These are phyloP conservation scores for Solanum hybrid DNA, from an alignment of 305 asterid genomes.

Conservation along the genomic window DNA sequence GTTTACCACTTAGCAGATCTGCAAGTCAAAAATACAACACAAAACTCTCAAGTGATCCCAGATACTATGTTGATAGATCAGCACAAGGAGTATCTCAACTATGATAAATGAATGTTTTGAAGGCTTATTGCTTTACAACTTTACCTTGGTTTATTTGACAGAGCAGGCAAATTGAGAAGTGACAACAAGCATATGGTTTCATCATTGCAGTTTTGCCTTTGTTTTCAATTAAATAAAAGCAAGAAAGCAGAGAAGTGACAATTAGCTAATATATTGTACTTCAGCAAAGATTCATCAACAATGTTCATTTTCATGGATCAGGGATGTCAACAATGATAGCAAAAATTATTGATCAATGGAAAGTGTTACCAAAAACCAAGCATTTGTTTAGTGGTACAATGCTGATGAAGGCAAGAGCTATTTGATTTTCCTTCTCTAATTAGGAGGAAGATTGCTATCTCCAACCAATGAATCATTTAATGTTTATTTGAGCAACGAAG, in stretches of 20 bases:
- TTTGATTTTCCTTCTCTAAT: not conserved
- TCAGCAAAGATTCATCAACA: not conserved
- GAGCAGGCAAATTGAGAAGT: not conserved
- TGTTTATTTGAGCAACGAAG: not conserved
- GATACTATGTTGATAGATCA: not conserved
- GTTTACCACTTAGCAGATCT: not conserved
- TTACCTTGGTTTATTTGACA: not conserved
- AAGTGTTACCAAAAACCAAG: not conserved
- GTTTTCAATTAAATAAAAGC: not conserved
- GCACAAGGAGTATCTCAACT: not conserved
- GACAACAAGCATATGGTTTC: not conserved
- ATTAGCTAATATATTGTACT: not conserved
- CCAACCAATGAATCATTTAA: not conserved
- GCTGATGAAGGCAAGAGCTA: not conserved
- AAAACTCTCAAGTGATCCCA: not conserved
- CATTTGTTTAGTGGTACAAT: not conserved
- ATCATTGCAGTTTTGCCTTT: not conserved
- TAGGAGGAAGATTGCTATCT: not conserved
- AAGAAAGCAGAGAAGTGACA: not conserved
- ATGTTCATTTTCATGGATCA: not conserved
- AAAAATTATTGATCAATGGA: not conserved
- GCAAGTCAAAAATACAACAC: not conserved
- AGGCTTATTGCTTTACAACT: not conserved
- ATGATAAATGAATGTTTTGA: not conserved
- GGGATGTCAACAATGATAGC: not conserved